Evolutionary conservation across 129 eudicot species (phyloP).

Genomic region (Calendula officinalis): DNA sequence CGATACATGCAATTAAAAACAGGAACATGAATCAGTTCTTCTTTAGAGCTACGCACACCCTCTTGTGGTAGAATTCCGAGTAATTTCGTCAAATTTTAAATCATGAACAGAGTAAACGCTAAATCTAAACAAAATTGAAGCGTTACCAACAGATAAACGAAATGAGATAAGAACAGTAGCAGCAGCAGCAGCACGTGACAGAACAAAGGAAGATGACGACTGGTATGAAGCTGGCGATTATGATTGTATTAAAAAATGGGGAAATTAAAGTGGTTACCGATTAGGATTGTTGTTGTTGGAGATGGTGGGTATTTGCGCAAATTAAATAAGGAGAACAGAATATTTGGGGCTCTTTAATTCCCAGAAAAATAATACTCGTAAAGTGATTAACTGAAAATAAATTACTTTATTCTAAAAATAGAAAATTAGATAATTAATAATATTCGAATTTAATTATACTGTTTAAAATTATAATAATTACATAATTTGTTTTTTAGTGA

Average conservation of each 20-base stretch:
- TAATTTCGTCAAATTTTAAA: too few relatives aligned
- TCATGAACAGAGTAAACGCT: too few relatives aligned
- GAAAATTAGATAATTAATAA: too few relatives aligned
- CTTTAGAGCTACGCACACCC: too few relatives aligned
- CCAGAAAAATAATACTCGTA: too few relatives aligned
- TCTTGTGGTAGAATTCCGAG: too few relatives aligned
- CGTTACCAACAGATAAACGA: background rate
- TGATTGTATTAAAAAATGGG: background rate
- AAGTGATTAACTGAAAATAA: too few relatives aligned
- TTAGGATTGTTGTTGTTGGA: background rate
- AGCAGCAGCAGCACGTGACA: background rate
- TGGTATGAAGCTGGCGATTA: constrained; percentile 21
- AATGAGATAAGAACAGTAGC: background rate
- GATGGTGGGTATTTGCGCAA: background rate
- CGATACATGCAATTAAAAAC: background rate
- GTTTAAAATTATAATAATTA: too few relatives aligned
- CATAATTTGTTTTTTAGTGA: too few relatives aligned
- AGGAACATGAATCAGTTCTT: too few relatives aligned
- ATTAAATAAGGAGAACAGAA: background rate
- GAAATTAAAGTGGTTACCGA: background rate
- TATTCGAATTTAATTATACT: too few relatives aligned
- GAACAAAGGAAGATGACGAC: background rate
- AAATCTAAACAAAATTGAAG: background rate
- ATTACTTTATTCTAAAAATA: too few relatives aligned
- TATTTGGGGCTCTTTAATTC: background rate